phyloP scores from a whole-genome alignment of 176 grass and related monocot genomes.

The Puccinellia tenuiflora region DNA sequence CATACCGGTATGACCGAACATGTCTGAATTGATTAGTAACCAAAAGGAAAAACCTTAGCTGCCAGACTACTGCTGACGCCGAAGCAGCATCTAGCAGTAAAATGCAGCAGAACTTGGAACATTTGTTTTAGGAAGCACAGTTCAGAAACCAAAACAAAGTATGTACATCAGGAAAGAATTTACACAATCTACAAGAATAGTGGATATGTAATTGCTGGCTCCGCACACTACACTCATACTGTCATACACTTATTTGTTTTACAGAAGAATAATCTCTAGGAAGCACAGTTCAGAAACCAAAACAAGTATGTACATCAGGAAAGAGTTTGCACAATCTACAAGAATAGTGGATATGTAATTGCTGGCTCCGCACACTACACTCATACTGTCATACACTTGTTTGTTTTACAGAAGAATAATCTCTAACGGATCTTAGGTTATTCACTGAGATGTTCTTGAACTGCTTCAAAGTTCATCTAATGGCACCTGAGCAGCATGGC shows the following conservation, averaged over 20 bases:
- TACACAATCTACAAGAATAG: neutral
- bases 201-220: no score
- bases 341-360: neutral
- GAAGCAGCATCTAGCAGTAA: neutral
- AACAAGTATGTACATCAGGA: neutral
- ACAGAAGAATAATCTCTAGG: neutral
- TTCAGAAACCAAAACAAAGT: neutral
- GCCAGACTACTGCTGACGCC: neutral
- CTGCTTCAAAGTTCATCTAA: neutral
- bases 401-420: neutral
- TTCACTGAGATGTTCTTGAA: neutral
- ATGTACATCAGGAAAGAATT: neutral
- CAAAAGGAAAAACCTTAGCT: neutral
- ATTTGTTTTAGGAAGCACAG: neutral
- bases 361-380: neutral
- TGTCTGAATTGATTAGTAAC: neutral
- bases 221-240: neutral
- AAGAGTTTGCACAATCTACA: neutral
- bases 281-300: neutral
- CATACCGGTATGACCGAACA: neutral
- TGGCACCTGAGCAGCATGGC: neutral
- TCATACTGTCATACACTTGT: neutral
- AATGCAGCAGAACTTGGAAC: neutral
- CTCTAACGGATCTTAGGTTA: neutral
- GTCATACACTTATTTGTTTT: neutral